Percentiles rank a stretch among this genome's conserved stretches.
phyloP scores from a whole-genome alignment of 306 rosid species.

The Malus sylvestris region DNA sequence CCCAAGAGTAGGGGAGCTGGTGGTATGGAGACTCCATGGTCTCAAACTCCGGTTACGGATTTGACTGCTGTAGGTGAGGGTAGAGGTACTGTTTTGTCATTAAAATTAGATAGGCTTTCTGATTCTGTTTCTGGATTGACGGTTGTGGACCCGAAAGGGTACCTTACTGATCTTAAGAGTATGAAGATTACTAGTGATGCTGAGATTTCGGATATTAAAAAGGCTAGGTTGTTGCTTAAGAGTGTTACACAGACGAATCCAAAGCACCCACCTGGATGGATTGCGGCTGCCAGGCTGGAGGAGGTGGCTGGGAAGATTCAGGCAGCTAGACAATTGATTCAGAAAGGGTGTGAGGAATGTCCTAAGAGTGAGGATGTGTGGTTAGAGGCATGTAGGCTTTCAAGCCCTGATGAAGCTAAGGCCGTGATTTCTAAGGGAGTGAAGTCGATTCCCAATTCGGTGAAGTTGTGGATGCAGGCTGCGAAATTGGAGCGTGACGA shows the following conservation, averaged over 20 bases:
- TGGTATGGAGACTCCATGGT: constrained; percentile 79
- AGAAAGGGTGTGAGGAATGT: constrained; percentile 86
- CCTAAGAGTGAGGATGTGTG: constrained; percentile 86
- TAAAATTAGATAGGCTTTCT: constrained; percentile 65
- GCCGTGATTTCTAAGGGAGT: constrained; percentile 72
- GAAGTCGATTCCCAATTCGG: constrained; percentile 64
- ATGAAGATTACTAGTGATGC: constrained; percentile 92
- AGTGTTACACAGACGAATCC: constrained; percentile 88
- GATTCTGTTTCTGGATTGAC: constrained; percentile 79
- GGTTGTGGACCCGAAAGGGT: constrained; percentile 70
- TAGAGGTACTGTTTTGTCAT: constrained; percentile 72
- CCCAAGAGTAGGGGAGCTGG: constrained; percentile 70
- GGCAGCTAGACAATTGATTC: constrained; percentile 70
- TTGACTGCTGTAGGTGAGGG: constrained; percentile 88
- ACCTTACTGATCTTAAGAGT: constrained; percentile 68
- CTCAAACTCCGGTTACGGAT: constrained; percentile 86
- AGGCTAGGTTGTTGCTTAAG: constrained; percentile 74
- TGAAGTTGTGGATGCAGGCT: constrained; percentile 74
- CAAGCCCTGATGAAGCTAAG: constrained; percentile 80
- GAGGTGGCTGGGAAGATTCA: constrained; percentile 77
- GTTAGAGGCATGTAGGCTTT: constrained; percentile 85
- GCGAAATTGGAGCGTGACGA: constrained; percentile 65
- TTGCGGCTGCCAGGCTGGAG: constrained; percentile 77
- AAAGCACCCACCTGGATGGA: constrained; percentile 78
- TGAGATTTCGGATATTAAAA: constrained; percentile 77